Conservation (phyloP, 495 filamentous ascomycete genomes). For the Penicillium roqueforti region DNA sequence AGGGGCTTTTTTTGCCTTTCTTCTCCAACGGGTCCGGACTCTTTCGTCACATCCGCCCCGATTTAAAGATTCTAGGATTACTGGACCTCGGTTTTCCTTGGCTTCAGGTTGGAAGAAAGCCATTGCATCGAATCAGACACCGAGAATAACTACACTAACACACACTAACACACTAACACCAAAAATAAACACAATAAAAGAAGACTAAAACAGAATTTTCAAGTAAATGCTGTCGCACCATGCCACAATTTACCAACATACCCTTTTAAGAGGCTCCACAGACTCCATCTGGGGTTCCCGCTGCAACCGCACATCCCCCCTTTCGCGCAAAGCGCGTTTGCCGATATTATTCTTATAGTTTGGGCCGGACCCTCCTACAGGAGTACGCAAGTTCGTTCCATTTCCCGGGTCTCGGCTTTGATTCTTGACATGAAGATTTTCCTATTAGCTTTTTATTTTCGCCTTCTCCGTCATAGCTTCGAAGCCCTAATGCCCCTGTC, state of each 20-base stretch:
- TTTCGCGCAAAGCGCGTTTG: conserved; percentile 45
- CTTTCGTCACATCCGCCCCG: conserved; percentile 11
- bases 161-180: not conserved
- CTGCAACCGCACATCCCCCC: conserved; percentile 33
- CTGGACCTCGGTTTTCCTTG: not conserved
- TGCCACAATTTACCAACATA: conserved; percentile 11
- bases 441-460: not conserved
- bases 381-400: not conserved
- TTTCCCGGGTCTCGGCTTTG: not conserved
- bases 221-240: conserved; percentile 9
- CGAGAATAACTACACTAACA: too few relatives aligned
- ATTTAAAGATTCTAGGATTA: not conserved
- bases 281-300: conserved; percentile 34
- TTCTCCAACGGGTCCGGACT: conserved; percentile 10
- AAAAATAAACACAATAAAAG: not conserved
- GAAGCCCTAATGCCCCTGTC: not conserved
- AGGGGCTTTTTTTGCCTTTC: not conserved
- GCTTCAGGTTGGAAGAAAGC: not conserved
- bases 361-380: not conserved
- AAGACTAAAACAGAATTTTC: not conserved
- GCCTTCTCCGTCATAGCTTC: conserved; percentile 5
- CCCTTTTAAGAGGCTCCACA: conserved; percentile 17
- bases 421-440: not conserved
- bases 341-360: conserved; percentile 22
- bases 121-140: not conserved